Percentiles rank a stretch among this genome's conserved stretches.
These are phyloP conservation scores for Cylindricascospora bacillispora DNA, from an alignment of 1,139 yeast species.

Conservation along the genomic window DNA sequence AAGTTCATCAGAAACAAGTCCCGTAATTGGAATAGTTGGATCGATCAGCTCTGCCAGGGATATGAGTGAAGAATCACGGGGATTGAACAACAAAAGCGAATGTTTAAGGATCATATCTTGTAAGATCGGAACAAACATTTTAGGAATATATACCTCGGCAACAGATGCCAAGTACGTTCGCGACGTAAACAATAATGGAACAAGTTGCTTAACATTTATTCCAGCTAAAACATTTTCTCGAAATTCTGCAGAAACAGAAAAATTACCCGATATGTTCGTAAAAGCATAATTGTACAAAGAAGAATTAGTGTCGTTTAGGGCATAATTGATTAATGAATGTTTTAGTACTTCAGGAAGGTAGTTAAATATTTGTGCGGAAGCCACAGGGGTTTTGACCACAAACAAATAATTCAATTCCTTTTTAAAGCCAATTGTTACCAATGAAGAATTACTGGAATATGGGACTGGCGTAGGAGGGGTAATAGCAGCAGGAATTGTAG, in stretches of 20 bases:
- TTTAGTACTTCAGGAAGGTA: conserved; percentile 50
- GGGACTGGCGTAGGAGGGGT: conserved; percentile 29
- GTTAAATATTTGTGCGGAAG: conserved; percentile 67
- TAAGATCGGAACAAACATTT: conserved; percentile 33
- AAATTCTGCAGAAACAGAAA: no score
- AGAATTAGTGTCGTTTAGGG: conserved; percentile 35
- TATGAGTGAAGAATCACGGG: conserved; percentile 34
- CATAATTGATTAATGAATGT: no score
- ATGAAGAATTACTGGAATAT: conserved; percentile 46
- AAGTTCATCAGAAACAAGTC: no score
- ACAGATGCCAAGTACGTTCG: conserved; percentile 52
- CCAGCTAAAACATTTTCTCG: no score
- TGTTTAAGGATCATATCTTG: conserved; percentile 33
- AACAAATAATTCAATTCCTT: conserved; percentile 57
- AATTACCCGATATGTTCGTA: no score
- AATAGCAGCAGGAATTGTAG: conserved; percentile 58
- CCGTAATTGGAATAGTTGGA: conserved; percentile 48
- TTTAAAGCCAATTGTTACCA: conserved; percentile 65
- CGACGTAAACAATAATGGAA: conserved; percentile 44
- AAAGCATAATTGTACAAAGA: no score
- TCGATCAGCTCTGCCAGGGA: conserved; percentile 49
- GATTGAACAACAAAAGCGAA: conserved; percentile 38
- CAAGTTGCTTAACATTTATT: conserved; percentile 45
- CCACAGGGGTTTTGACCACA: conserved; percentile 49
- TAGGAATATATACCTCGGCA: conserved; percentile 65